Conservation (phyloP, 129 eudicot genomes). For the Mikania micrantha region DNA sequence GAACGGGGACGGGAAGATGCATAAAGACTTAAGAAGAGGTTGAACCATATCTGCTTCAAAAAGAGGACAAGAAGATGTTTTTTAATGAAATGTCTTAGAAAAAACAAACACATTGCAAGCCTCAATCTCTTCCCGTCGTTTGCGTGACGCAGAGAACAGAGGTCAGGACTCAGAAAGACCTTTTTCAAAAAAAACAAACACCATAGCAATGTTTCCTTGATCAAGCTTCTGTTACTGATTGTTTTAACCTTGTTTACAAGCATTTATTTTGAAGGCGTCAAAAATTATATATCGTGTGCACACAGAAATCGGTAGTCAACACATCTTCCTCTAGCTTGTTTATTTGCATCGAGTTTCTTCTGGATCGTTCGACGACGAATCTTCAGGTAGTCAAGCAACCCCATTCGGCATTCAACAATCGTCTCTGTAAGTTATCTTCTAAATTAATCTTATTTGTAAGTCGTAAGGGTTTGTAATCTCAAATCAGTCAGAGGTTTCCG, state of each 20-base stretch:
- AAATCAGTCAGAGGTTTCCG: slow-evolving; percentile 1
- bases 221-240: no score
- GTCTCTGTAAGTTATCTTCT: not conserved
- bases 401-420: slow-evolving; percentile 11
- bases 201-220: no score
- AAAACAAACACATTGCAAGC: no score
- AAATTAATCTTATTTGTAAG: not conserved
- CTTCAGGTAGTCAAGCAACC: slow-evolving; percentile 17
- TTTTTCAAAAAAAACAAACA: no score
- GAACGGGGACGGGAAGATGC: no score
- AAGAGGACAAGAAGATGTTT: no score
- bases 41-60: no score
- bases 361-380: slow-evolving; percentile 22
- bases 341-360: slow-evolving; percentile 16
- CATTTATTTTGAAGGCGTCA: not conserved
- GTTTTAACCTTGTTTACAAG: not conserved
- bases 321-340: not conserved
- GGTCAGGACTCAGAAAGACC: no score
- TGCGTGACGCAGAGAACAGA: no score
- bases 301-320: slow-evolving; percentile 2
- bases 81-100: no score
- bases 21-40: no score
- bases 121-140: no score
- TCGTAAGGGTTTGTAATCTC: not conserved
- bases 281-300: not conserved